phyloP scores from a whole-genome alignment of 2,329 filamentous ascomycete genomes.

The Pseudocercospora eumusae region DNA sequence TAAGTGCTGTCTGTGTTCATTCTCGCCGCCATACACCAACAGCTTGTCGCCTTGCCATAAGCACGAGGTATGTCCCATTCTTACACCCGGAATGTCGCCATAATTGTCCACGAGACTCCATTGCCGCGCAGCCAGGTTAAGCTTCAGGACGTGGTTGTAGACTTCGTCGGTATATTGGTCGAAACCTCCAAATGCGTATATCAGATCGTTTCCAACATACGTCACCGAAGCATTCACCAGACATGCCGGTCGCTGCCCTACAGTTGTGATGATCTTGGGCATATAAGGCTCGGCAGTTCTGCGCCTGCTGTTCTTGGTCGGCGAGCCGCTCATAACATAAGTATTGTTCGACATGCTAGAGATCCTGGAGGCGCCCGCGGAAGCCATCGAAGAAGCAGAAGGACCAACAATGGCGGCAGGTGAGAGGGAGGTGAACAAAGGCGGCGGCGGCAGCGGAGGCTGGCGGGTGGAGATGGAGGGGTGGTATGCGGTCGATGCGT shows the following conservation, averaged over 20 bases:
- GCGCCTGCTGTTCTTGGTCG: constrained; percentile 62
- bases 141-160: constrained; percentile 91
- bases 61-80: constrained; percentile 98
- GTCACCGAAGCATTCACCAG: constrained; percentile 98
- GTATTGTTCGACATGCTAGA: constrained; percentile 62
- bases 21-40: constrained; percentile 96
- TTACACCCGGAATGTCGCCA: constrained; percentile 92
- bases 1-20: constrained; percentile 93
- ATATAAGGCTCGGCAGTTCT: constrained; percentile 72
- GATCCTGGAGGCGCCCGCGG: constrained; percentile 33
- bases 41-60: constrained; percentile 92
- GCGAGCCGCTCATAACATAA: constrained; percentile 88
- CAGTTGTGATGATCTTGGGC: constrained; percentile 70
- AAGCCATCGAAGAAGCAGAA: constrained; percentile 21
- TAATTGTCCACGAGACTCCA: constrained; percentile 99
- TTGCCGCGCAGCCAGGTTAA: constrained; percentile 84
- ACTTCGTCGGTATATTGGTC: constrained; percentile 99
- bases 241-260: constrained; percentile 75
- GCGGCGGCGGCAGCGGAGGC: constrained; percentile 12
- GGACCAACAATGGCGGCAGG: neutral
- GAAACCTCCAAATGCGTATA: constrained; percentile 97
- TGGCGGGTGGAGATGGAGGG: constrained; percentile 1
- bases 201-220: constrained; percentile 87
- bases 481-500: neutral
- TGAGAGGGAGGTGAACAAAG: constrained; percentile 3